Evolutionary conservation across 768 basidiomycete species (phyloP).

Genomic region (Termitomyces sp.): DNA sequence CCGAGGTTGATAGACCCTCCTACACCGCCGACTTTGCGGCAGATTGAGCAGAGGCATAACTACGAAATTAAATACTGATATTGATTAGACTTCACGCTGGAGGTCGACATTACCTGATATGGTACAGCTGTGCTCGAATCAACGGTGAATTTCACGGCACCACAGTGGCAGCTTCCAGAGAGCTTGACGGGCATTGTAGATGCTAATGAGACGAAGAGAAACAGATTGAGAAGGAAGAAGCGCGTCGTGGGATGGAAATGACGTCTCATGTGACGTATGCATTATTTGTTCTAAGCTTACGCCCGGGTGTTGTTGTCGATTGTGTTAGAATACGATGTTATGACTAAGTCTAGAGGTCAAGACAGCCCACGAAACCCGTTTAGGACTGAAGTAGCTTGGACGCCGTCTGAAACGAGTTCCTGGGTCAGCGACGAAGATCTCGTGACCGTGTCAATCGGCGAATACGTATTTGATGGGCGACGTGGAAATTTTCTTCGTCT

Average conservation of each 20-base stretch:
- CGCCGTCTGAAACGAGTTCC: not conserved
- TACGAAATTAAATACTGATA: conserved; percentile 14
- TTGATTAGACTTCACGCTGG: not conserved
- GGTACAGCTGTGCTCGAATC: conserved; percentile 56
- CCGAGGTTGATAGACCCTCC: conserved; percentile 68
- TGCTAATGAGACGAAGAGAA: not conserved
- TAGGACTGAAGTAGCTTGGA: not conserved
- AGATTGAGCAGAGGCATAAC: conserved; percentile 66
- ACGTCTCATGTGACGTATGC: not conserved
- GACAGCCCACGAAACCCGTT: not conserved
- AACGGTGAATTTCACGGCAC: conserved; percentile 41
- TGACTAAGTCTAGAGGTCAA: not conserved
- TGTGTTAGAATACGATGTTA: not conserved
- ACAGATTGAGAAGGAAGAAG: not conserved
- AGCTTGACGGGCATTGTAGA: conserved; percentile 50
- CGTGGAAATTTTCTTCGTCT: not conserved
- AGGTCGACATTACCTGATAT: conserved; percentile 41
- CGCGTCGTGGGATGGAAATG: not conserved
- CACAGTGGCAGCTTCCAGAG: conserved; percentile 51
- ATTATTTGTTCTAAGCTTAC: not conserved
- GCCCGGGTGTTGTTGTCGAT: not conserved
- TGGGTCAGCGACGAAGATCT: not conserved
- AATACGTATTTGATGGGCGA: no score
- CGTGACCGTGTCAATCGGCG: not conserved
- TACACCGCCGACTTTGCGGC: conserved; percentile 62